These are phyloP conservation scores for Mikania micrantha DNA, from an alignment of 129 eudicot genomes.

Conservation along the genomic window DNA sequence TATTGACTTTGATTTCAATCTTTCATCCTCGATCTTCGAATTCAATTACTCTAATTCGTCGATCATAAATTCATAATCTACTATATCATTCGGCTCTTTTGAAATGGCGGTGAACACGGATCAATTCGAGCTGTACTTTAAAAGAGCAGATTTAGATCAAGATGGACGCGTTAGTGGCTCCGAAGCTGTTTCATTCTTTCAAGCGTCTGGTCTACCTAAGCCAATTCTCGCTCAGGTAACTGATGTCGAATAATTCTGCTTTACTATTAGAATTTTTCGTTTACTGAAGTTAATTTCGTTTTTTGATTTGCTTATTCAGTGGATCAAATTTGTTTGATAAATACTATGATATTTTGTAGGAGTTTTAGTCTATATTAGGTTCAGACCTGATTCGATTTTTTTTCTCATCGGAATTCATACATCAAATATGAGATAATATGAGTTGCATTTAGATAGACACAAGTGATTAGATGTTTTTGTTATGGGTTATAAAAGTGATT, in stretches of 20 bases:
- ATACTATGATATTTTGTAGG: not conserved
- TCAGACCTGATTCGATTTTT: constrained; percentile 1
- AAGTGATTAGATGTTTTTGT: not conserved
- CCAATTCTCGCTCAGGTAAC: constrained; percentile 94
- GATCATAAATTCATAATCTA: constrained; percentile 10
- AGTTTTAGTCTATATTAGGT: not conserved
- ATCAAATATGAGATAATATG: not conserved
- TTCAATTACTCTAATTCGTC: constrained; percentile 12
- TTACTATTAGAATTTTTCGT: constrained; percentile 6
- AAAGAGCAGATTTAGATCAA: constrained; percentile 85
- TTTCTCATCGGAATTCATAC: not conserved
- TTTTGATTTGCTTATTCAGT: not conserved
- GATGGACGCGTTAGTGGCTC: constrained; percentile 87
- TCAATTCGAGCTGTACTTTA: constrained; percentile 73
- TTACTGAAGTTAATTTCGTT: not conserved
- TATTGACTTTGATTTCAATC: not conserved
- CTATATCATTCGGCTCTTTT: not conserved
- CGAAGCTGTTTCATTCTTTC: constrained; percentile 84
- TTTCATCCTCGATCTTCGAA: constrained; percentile 1
- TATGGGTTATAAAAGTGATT: not conserved
- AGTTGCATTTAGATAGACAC: not conserved
- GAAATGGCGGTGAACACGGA: constrained; percentile 62
- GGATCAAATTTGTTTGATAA: not conserved
- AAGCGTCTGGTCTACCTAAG: constrained; percentile 63
- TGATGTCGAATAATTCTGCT: not conserved